Evolutionary conservation across 768 basidiomycete genomes (phyloP).

Genomic region (Boletus sp.): DNA sequence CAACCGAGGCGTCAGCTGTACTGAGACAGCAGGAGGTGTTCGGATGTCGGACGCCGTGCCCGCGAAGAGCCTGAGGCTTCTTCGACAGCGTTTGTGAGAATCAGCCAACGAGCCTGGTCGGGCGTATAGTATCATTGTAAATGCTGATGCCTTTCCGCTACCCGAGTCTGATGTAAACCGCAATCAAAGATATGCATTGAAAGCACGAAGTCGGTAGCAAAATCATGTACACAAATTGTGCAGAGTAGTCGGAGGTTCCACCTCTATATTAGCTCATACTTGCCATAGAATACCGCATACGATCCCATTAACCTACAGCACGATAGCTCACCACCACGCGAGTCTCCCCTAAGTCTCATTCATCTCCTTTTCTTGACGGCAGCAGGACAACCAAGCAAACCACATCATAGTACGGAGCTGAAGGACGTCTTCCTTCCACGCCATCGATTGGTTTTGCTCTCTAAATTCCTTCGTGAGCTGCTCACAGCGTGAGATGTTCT

Average conservation of each 20-base stretch:
- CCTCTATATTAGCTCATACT: slow-evolving; percentile 26
- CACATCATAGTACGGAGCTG: slow-evolving; percentile 92
- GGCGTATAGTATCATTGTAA: neutral
- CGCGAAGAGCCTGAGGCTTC: neutral
- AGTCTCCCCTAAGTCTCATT: slow-evolving; percentile 24
- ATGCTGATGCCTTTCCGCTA: neutral
- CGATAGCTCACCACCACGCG: neutral
- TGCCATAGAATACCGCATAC: slow-evolving; percentile 28
- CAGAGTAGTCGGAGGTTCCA: slow-evolving; percentile 24
- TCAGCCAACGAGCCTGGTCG: neutral
- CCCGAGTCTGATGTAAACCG: neutral
- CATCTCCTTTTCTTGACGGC: slow-evolving; percentile 45
- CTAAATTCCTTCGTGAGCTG: slow-evolving; percentile 85
- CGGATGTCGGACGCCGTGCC: too few species aligned
- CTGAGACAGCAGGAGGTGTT: neutral
- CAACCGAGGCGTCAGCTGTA: neutral
- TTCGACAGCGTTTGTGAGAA: neutral
- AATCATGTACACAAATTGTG: slow-evolving; percentile 26
- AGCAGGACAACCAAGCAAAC: slow-evolving; percentile 84
- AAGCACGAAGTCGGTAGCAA: slow-evolving; percentile 14
- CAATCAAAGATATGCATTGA: slow-evolving; percentile 12
- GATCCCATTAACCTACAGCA: slow-evolving; percentile 22
- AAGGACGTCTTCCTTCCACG: slow-evolving; percentile 93
- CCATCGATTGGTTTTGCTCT: slow-evolving; percentile 81
- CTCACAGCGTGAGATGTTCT: slow-evolving; percentile 87